phyloP scores from a whole-genome alignment of 805 yeast species.

The Ogataea allantospora region DNA sequence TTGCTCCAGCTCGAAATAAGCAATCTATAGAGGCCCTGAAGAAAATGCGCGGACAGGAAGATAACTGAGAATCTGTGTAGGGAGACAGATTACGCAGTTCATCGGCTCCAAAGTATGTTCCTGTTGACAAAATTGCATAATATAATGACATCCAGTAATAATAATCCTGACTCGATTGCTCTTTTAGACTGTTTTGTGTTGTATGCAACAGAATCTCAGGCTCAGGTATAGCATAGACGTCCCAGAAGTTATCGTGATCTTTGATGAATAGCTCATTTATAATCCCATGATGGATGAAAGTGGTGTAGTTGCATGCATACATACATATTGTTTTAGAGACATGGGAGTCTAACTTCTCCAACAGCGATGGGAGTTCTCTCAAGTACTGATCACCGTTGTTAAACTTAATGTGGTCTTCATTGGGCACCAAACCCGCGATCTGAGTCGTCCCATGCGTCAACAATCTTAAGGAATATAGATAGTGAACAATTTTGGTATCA shows the following conservation, averaged over 20 bases:
- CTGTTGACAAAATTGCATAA: constrained; percentile 24
- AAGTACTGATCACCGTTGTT: constrained; percentile 13
- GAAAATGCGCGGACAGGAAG: constrained; percentile 20
- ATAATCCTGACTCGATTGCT: constrained; percentile 18
- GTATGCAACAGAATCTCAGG: constrained; percentile 13
- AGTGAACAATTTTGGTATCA: constrained; percentile 21
- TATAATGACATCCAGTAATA: constrained; percentile 28
- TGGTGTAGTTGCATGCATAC: constrained; percentile 25
- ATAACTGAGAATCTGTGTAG: too few species aligned
- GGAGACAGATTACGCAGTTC: constrained; percentile 4
- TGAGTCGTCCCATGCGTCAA: constrained; percentile 25
- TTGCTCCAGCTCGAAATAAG: constrained; percentile 22
- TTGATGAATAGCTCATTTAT: constrained; percentile 21
- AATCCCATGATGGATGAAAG: constrained; percentile 26
- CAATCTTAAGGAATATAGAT: constrained; percentile 21
- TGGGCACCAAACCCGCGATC: constrained; percentile 21
- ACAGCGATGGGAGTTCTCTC: constrained; percentile 8
- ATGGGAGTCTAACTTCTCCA: constrained; percentile 11
- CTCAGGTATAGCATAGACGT: constrained; percentile 11
- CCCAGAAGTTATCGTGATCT: constrained; percentile 26
- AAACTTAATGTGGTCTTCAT: constrained; percentile 11
- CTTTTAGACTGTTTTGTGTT: constrained; percentile 12
- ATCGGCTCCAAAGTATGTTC: constrained; percentile 24
- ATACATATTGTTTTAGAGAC: constrained; percentile 20
- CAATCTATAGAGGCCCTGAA: constrained; percentile 26